These are phyloP conservation scores for Cyberlindnera petersonii DNA, from an alignment of 805 yeast genomes.

Conservation along the genomic window DNA sequence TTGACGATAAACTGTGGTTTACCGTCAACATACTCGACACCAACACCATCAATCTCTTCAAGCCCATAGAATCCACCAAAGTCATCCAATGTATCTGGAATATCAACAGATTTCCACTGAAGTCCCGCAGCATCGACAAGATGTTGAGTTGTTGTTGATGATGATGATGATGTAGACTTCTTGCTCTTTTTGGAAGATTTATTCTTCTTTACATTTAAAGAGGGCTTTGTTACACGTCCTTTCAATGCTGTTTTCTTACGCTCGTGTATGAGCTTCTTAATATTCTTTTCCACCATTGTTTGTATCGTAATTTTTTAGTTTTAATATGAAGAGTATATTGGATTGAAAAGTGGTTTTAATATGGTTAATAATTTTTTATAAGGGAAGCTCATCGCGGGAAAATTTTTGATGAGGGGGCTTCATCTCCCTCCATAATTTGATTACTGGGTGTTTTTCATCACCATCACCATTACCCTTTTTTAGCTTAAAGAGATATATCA, in stretches of 20 bases:
- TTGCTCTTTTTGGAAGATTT: conserved; percentile 4
- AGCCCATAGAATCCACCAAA: conserved; percentile 89
- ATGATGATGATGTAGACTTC: conserved; percentile 5
- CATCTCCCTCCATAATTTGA: background rate
- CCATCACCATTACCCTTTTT: background rate
- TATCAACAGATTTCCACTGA: conserved; percentile 76
- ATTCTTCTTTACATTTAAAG: conserved; percentile 5
- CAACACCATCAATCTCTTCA: conserved; percentile 93
- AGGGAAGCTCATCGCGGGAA: conserved; percentile 3
- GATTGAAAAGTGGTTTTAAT: background rate
- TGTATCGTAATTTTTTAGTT: background rate
- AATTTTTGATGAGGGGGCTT: too few relatives aligned
- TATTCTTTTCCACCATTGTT: conserved; percentile 14
- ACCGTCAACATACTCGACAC: conserved; percentile 70
- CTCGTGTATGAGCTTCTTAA: conserved; percentile 11
- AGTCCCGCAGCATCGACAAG: conserved; percentile 48
- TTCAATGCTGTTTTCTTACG: conserved; percentile 6
- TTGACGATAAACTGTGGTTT: conserved; percentile 52
- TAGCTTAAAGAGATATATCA: background rate
- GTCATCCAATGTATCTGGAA: conserved; percentile 81
- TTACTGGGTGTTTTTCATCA: background rate
- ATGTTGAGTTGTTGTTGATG: background rate
- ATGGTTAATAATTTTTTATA: background rate
- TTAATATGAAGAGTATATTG: too few relatives aligned
- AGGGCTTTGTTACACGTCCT: conserved; percentile 11